A percentile compares a stretch with the other conserved stretches of the same genome.
phyloP scores from a whole-genome alignment of 352 stramenopile species.

The Halophytophthora batemanensis region DNA sequence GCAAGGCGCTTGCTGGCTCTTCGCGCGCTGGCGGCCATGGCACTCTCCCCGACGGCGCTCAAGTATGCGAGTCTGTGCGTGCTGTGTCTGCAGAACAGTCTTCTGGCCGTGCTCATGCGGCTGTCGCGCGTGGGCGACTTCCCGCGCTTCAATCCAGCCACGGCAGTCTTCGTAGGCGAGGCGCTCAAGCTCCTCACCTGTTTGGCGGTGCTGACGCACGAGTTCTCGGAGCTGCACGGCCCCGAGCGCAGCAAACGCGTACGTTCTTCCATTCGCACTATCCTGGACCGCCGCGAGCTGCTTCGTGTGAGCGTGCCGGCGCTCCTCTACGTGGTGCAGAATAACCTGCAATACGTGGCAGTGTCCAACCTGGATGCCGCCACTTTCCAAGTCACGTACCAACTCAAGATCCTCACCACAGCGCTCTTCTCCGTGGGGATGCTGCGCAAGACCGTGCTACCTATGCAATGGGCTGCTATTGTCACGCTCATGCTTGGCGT shows the following conservation, averaged over 20 bases:
- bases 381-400: slow-evolving; percentile 82
- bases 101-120: slow-evolving; percentile 76
- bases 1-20: background rate
- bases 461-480: slow-evolving; percentile 78
- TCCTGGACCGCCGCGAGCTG: slow-evolving; percentile 64
- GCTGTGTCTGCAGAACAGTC: slow-evolving; percentile 80
- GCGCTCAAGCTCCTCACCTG: slow-evolving; percentile 64
- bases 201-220: slow-evolving; percentile 39
- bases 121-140: slow-evolving; percentile 71
- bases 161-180: slow-evolving; percentile 71
- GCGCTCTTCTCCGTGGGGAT: slow-evolving; percentile 84
- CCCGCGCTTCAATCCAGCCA: slow-evolving; percentile 71
- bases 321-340: slow-evolving; percentile 81
- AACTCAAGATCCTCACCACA: slow-evolving; percentile 88
- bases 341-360: slow-evolving; percentile 83
- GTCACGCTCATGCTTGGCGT: slow-evolving; percentile 80
- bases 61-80: slow-evolving; percentile 77
- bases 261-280: slow-evolving; percentile 27
- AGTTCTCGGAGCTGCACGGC: slow-evolving; percentile 23
- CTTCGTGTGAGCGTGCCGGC: slow-evolving; percentile 73
- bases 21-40: slow-evolving; percentile 19
- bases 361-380: slow-evolving; percentile 78
- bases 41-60: slow-evolving; percentile 40
- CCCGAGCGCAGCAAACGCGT: slow-evolving; percentile 25
- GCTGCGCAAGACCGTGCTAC: slow-evolving; percentile 63